A percentile compares a stretch with the other conserved stretches of the same genome.
Evolutionary conservation across 305 asterid genomes (phyloP).

Genomic region (Fraxinus ornus): DNA sequence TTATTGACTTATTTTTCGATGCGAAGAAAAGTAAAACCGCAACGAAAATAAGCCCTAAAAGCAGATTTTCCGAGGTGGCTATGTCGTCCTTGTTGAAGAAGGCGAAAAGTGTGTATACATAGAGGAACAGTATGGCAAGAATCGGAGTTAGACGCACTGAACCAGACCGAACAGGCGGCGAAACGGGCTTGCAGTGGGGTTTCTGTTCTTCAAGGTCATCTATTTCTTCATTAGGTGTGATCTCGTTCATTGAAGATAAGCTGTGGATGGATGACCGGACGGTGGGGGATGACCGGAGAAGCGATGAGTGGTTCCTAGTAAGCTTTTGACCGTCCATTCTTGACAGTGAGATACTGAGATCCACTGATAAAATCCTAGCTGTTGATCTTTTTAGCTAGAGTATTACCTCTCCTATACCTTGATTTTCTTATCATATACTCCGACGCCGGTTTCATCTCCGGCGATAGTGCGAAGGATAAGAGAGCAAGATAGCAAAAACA

Average conservation of each 20-base stretch:
- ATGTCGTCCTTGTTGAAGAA: conserved; percentile 35
- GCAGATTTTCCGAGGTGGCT: conserved; percentile 39
- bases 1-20: conserved; percentile 22
- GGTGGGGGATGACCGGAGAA: conserved; percentile 50
- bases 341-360: conserved; percentile 3
- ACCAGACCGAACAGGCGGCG: conserved; percentile 8
- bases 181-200: conserved; percentile 39
- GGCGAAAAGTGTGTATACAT: conserved; percentile 32
- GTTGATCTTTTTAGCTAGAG: conserved; percentile 13
- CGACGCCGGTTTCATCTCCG: conserved; percentile 37
- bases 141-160: conserved; percentile 24
- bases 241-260: conserved; percentile 36
- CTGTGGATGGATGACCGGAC: conserved; percentile 49
- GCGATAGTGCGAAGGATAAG: conserved; percentile 1
- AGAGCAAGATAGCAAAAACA: neutral
- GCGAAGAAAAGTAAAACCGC: conserved; percentile 35
- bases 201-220: conserved; percentile 49
- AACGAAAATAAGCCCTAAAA: conserved; percentile 33
- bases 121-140: conserved; percentile 21
- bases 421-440: conserved; percentile 31
- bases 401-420: conserved; percentile 31
- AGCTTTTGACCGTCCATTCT: conserved; percentile 48
- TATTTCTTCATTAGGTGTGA: conserved; percentile 26
- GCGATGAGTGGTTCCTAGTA: conserved; percentile 49
- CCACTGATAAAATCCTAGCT: neutral